Evolutionary conservation across 2,329 filamentous ascomycete species (phyloP).

Genomic region (Exophiala alcalophila): DNA sequence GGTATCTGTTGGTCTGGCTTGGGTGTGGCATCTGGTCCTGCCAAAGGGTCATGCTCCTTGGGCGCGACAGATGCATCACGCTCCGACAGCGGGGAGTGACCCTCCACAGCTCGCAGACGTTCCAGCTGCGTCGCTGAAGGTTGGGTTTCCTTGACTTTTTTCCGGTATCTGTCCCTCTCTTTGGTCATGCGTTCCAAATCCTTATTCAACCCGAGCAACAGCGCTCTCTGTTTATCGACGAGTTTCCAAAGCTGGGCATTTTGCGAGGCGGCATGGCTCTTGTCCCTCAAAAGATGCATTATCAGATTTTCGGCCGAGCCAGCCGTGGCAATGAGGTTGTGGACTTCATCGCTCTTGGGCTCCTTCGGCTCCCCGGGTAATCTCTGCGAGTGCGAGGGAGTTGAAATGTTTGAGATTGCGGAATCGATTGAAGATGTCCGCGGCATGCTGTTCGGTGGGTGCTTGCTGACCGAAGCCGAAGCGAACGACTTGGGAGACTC

Average conservation of each 20-base stretch:
- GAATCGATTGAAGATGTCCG: constrained; percentile 91
- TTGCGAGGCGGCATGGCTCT: constrained; percentile 81
- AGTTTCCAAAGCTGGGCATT: constrained; percentile 92
- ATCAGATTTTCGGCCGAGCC: constrained; percentile 89
- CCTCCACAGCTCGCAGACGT: constrained; percentile 33
- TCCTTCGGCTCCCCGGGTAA: constrained; percentile 55
- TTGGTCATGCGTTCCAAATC: constrained; percentile 87
- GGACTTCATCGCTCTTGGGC: constrained; percentile 70
- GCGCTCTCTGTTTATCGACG: constrained; percentile 91
- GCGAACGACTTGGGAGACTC: constrained; percentile 21
- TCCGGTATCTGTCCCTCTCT: constrained; percentile 91
- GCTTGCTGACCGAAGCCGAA: constrained; percentile 8
- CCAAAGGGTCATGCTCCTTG: constrained; percentile 1
- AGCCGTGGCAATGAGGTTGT: constrained; percentile 73
- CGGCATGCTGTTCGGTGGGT: constrained; percentile 41
- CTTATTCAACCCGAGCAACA: constrained; percentile 91
- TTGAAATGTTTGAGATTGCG: constrained; percentile 74
- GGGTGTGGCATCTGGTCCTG: constrained; percentile 6
- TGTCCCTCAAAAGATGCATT: constrained; percentile 84
- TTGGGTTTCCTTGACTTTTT: constrained; percentile 75
- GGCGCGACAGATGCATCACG: constrained; percentile 26
- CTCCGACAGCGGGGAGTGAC: constrained; percentile 26
- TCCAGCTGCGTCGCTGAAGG: constrained; percentile 34
- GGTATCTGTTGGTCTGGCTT: constrained; percentile 9
- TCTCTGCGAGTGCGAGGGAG: constrained; percentile 56